Base-by-base conservation (phyloP, 176 grass and related monocot species). In the Poa pratensis region DNA sequence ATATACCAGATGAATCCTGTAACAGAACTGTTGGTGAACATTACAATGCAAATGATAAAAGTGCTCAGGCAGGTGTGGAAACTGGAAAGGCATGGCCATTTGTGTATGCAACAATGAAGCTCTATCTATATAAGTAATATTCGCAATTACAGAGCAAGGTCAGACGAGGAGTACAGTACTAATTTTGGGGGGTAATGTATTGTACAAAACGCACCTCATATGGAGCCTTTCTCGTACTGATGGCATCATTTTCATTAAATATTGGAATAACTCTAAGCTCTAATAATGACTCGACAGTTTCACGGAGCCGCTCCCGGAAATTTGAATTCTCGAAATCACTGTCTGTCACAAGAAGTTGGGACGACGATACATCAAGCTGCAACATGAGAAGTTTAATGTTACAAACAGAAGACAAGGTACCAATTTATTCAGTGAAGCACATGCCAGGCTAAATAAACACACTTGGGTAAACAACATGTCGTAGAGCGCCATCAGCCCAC, bases 211-310 rank as follows among this genome's bases (percentile, higher is more conserved):
- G 11, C 62, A 98, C 96, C 93, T 99, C 96, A 77, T 99, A 99
- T 82, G 96, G 96, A 92, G 96, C 96, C 78, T 85, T 99, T 53
- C 96, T 89, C 30, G 96, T 99, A 78, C 96, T 99, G 80, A 99
- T 87, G 15, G 96, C 91, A 86, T 99, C 96, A 90, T 99, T 99
- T 78, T 99, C 96, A 64, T 99, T 99, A 81, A 99, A 99, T 75
- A 99, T 81, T 14, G 96, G 96, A 85, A 99, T 79, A 82, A 99
- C 96, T 91, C 66, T 92, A 78, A 90, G 86, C 78, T 82, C 82
- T 81, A 99, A 70, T 61, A 99, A 42, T 74, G 93, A 83, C 53
- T 91, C 91, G 6, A 99, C 96, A 61, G 96, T 99, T 63, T 92
- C 82, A 61, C 75, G 42, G 6, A 99, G 91, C 52, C 86, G 88